Conservation (phyloP, 2,329 filamentous ascomycete species). For the Fusarium begoniae region DNA sequence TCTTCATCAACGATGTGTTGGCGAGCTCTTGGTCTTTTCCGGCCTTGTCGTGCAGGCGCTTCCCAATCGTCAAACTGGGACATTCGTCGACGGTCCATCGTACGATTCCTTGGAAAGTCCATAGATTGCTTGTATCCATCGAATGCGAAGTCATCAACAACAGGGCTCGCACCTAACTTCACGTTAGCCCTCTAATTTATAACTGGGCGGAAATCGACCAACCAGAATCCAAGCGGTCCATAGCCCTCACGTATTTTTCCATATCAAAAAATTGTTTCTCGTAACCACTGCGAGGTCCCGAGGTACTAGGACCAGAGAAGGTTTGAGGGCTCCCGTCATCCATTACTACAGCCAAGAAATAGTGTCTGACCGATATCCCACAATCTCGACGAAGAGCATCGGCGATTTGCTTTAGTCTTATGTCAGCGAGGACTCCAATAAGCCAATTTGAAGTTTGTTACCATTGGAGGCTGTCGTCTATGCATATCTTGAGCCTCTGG, state of each 20-base stretch:
- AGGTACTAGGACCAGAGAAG: slow-evolving; percentile 55
- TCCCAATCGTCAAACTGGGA: slow-evolving; percentile 48
- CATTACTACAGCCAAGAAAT: slow-evolving; percentile 61
- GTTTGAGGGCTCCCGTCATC: slow-evolving; percentile 58
- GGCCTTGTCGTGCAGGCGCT: slow-evolving; percentile 41
- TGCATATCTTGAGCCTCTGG: slow-evolving; percentile 48
- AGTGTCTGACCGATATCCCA: slow-evolving; percentile 60
- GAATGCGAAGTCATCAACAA: slow-evolving; percentile 45
- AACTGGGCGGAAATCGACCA: slow-evolving; percentile 23
- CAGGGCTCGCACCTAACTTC: slow-evolving; percentile 45
- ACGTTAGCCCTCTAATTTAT: slow-evolving; percentile 12
- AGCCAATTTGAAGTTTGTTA: slow-evolving; percentile 33
- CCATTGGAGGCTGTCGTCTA: slow-evolving; percentile 52
- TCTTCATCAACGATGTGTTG: slow-evolving; percentile 53
- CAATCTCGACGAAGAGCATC: slow-evolving; percentile 62
- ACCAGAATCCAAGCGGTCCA: slow-evolving; percentile 53
- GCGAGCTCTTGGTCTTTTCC: slow-evolving; percentile 48
- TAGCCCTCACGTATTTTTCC: slow-evolving; percentile 53
- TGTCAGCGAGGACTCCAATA: slow-evolving; percentile 17
- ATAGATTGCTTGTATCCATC: slow-evolving; percentile 42
- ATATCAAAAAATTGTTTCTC: slow-evolving; percentile 58
- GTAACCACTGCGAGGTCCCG: slow-evolving; percentile 49
- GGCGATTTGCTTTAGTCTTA: slow-evolving; percentile 57
- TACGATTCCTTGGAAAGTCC: slow-evolving; percentile 41
- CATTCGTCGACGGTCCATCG: slow-evolving; percentile 45